A percentile compares a stretch with the other conserved stretches of the same genome.
These are phyloP conservation scores for Orbilia oligospora DNA, from an alignment of 2,329 filamentous ascomycete genomes.

Conservation along the genomic window DNA sequence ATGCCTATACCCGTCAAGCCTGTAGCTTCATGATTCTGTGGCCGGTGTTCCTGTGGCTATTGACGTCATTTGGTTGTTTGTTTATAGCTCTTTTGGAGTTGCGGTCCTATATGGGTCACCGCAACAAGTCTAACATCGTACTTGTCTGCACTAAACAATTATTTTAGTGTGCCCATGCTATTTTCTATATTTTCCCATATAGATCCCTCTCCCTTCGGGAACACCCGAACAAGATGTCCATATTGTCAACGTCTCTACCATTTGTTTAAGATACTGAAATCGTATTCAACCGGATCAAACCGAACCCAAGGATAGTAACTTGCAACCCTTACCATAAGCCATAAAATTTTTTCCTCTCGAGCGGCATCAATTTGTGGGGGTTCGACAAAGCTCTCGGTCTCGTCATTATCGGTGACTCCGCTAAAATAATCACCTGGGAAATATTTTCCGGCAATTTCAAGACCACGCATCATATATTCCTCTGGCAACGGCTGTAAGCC, in stretches of 20 bases:
- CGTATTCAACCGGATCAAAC: conserved; percentile 33
- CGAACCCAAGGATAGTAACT: conserved; percentile 59
- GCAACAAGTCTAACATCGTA: too few species aligned
- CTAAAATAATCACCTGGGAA: conserved; percentile 68
- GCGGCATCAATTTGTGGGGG: conserved; percentile 73
- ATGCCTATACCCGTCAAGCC: too few species aligned
- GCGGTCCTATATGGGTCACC: too few species aligned
- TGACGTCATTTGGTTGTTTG: too few species aligned
- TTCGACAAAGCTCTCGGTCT: conserved; percentile 77
- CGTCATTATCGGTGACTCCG: conserved; percentile 73
- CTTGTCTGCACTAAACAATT: too few species aligned
- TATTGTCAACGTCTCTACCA: conserved; percentile 56
- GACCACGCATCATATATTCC: conserved; percentile 77
- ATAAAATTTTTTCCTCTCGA: conserved; percentile 74
- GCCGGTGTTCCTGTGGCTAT: too few species aligned
- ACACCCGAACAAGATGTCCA: neutral
- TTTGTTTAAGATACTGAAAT: conserved; percentile 67
- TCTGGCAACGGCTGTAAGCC: conserved; percentile 75
- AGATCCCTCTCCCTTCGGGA: too few species aligned
- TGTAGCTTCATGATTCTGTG: too few species aligned
- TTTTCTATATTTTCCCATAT: too few species aligned
- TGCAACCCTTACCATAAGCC: conserved; percentile 71
- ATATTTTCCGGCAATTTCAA: conserved; percentile 74
- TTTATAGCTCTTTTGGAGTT: too few species aligned
- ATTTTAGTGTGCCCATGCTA: too few species aligned